These are phyloP conservation scores for Zygosaccharomyces pseudorouxii DNA, from an alignment of 805 yeast genomes.

Conservation along the genomic window DNA sequence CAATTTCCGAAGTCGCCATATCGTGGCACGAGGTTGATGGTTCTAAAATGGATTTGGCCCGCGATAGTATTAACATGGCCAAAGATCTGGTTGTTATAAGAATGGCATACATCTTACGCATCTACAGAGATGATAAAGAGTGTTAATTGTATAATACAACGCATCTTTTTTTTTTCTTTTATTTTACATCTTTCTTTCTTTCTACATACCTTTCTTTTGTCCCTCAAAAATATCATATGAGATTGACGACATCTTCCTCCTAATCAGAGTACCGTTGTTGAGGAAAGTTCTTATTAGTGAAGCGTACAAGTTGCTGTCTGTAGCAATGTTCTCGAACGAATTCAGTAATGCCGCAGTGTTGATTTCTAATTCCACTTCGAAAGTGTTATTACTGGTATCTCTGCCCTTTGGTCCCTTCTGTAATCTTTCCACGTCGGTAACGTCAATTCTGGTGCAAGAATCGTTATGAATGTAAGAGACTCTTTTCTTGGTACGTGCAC, in stretches of 20 bases:
- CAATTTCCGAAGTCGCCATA: constrained; percentile 73
- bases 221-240: constrained; percentile 37
- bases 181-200: not conserved
- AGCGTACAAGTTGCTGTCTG: constrained; percentile 53
- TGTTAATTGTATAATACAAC: constrained; percentile 6
- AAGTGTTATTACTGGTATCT: constrained; percentile 28
- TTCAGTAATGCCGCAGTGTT: constrained; percentile 41
- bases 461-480: constrained; percentile 67
- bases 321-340: constrained; percentile 39
- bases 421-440: constrained; percentile 51
- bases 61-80: constrained; percentile 91
- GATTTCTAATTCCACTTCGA: constrained; percentile 51
- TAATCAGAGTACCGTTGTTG: constrained; percentile 52
- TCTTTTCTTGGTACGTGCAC: constrained; percentile 68
- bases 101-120: constrained; percentile 78
- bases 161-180: constrained; percentile 1
- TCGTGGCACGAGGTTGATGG: constrained; percentile 98
- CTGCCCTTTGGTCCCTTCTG: constrained; percentile 23
- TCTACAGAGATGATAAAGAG: constrained; percentile 48
- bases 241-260: constrained; percentile 34
- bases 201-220: constrained; percentile 30
- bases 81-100: constrained; percentile 87
- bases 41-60: constrained; percentile 85
- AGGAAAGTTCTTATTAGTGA: constrained; percentile 53
- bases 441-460: constrained; percentile 67